Conservation (phyloP, 2,329 filamentous ascomycete genomes). For the Pyrenochaeta sp. region DNA sequence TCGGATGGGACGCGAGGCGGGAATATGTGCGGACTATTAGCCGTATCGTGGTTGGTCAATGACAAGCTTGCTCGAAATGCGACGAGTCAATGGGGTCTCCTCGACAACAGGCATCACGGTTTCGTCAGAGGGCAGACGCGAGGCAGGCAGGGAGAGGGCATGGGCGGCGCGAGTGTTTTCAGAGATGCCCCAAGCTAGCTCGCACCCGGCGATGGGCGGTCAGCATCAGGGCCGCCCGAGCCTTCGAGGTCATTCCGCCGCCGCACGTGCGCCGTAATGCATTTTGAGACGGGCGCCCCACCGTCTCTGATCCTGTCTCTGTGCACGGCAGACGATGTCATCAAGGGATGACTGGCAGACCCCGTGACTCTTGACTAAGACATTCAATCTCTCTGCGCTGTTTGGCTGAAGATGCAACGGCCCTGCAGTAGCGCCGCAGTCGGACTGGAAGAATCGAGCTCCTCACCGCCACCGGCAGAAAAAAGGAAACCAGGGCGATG, state of each 20-base stretch:
- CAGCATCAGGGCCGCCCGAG: background rate
- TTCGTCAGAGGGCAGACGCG: slow-evolving; percentile 2
- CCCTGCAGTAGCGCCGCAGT: slow-evolving; percentile 34
- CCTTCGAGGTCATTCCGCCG: slow-evolving; percentile 19
- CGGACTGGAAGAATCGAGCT: slow-evolving; percentile 17
- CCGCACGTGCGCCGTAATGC: slow-evolving; percentile 30
- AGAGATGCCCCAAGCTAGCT: slow-evolving; percentile 23
- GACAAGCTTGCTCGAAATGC: slow-evolving; percentile 12
- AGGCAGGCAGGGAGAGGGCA: too few relatives aligned
- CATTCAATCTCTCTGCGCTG: background rate
- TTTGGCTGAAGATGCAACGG: slow-evolving; percentile 8
- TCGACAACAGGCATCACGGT: slow-evolving; percentile 26
- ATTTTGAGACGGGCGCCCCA: background rate
- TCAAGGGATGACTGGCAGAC: too few relatives aligned
- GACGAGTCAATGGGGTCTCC: slow-evolving; percentile 8
- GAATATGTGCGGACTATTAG: slow-evolving; percentile 13
- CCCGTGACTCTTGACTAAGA: too few relatives aligned
- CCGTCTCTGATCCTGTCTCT: too few relatives aligned
- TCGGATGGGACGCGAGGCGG: slow-evolving; percentile 6
- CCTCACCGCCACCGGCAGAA: slow-evolving; percentile 23
- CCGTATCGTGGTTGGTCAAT: slow-evolving; percentile 20
- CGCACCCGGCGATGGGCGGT: background rate
- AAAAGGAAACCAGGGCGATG: slow-evolving; percentile 25
- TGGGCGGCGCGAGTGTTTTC: too few relatives aligned
- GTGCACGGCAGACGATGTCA: background rate